A percentile compares a stretch with the other conserved stretches of the same genome.
Conservation (phyloP, 108 stramenopile genomes). For the Skeletonema marinoi region DNA sequence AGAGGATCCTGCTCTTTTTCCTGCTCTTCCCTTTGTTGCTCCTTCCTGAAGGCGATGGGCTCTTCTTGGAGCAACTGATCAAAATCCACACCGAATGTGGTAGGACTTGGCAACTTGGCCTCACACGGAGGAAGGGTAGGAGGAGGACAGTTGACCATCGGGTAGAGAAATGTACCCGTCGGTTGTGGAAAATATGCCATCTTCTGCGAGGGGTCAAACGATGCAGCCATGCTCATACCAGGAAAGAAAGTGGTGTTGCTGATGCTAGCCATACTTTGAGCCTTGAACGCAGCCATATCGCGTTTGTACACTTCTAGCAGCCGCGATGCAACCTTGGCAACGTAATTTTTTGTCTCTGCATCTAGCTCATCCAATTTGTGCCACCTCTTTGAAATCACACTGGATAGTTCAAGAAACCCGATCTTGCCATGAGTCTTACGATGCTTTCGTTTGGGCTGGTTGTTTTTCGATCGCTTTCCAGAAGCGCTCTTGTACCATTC, state of each 20-base stretch:
- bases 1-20: neutral
- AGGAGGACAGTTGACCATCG: too few species aligned
- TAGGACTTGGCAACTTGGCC: neutral
- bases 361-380: conserved; percentile 14
- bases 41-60: neutral
- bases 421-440: conserved; percentile 76
- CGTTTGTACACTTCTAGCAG: conserved; percentile 20
- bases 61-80: neutral
- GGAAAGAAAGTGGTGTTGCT: neutral
- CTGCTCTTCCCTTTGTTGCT: neutral
- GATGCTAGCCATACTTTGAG: neutral
- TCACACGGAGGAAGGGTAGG: too few species aligned
- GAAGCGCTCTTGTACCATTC: conserved; percentile 23
- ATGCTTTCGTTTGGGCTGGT: conserved; percentile 28
- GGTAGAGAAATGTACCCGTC: too few species aligned
- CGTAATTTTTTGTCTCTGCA: conserved; percentile 21
- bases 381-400: conserved; percentile 61
- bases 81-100: neutral
- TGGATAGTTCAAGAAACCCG: conserved; percentile 68
- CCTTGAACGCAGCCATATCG: neutral
- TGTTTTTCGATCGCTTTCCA: conserved; percentile 9
- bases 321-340: conserved; percentile 10
- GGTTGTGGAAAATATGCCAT: neutral
- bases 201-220: neutral
- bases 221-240: neutral